Percentiles rank a stretch among this genome's conserved stretches.
Evolutionary conservation across 1,139 yeast genomes (phyloP).

Genomic region (Nematodospora anomalae): DNA sequence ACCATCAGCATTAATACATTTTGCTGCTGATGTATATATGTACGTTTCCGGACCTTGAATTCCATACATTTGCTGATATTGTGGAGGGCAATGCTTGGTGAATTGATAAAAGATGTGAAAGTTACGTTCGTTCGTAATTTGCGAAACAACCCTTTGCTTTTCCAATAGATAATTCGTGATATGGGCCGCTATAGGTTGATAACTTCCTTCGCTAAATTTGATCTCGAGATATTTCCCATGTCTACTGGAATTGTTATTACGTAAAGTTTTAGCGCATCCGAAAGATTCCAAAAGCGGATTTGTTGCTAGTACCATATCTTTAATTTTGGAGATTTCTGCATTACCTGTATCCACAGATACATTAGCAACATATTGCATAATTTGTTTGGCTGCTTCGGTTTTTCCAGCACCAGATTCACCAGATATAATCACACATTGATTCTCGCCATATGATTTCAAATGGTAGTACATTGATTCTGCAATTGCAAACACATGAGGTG

Average conservation of each 20-base stretch:
- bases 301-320: slow-evolving; percentile 97
- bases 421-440: slow-evolving; percentile 96
- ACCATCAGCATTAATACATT: slow-evolving; percentile 83
- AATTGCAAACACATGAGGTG: slow-evolving; percentile 98
- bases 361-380: slow-evolving; percentile 97
- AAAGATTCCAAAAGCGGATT: slow-evolving; percentile 94
- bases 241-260: slow-evolving; percentile 95
- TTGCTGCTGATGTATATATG: slow-evolving; percentile 81
- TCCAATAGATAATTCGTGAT: slow-evolving; percentile 93
- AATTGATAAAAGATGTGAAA: slow-evolving; percentile 97
- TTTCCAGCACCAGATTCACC: slow-evolving; percentile 99
- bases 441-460: slow-evolving; percentile 90
- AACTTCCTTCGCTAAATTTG: slow-evolving; percentile 67
- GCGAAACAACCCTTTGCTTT: slow-evolving; percentile 94
- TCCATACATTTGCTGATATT: slow-evolving; percentile 80
- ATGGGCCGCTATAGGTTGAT: slow-evolving; percentile 92
- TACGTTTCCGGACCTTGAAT: slow-evolving; percentile 93
- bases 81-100: slow-evolving; percentile 86
- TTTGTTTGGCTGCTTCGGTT: slow-evolving; percentile 97
- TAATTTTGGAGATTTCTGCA: slow-evolving; percentile 70
- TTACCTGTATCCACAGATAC: slow-evolving; percentile 54
- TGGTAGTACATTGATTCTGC: slow-evolving; percentile 97
- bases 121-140: slow-evolving; percentile 87
- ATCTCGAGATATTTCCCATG: slow-evolving; percentile 97
- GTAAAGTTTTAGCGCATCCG: slow-evolving; percentile 96